Evolutionary conservation across 148 eudicot genomes (phyloP).

Genomic region (Arbutus unedo): DNA sequence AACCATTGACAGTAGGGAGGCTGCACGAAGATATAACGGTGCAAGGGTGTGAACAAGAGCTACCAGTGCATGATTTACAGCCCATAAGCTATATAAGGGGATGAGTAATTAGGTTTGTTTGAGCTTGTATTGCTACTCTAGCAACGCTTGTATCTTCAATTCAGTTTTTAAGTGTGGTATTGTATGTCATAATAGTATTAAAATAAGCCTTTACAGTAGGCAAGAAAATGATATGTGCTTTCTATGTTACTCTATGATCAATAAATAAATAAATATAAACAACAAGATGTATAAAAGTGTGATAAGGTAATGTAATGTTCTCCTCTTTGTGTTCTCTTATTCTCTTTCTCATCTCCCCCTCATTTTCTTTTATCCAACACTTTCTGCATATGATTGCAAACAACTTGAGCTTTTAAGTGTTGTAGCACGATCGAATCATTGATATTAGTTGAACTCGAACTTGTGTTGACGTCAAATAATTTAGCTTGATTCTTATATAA

Average conservation of each 20-base stretch:
- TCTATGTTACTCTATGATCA: background rate
- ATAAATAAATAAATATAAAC: background rate
- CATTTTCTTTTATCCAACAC: background rate
- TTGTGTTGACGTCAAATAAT: background rate
- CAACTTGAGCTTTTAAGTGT: background rate
- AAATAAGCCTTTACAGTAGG: background rate
- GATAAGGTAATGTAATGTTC: background rate
- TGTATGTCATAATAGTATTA: background rate
- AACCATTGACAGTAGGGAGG: conserved; percentile 16
- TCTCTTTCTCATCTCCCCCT: background rate
- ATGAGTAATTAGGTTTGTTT: background rate
- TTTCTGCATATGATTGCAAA: background rate
- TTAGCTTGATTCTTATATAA: background rate
- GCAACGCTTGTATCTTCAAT: background rate
- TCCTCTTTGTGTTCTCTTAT: background rate
- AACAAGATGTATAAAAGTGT: background rate
- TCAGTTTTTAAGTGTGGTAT: background rate
- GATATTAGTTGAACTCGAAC: background rate
- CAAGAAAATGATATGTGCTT: background rate
- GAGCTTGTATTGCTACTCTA: background rate
- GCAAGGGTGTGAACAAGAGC: background rate
- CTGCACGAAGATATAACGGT: background rate
- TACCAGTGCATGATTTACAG: background rate
- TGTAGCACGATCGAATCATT: background rate
- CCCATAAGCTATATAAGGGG: background rate